Percentiles rank a stretch among this genome's conserved stretches.
These are phyloP conservation scores for Echria macrotheca DNA, from an alignment of 495 filamentous ascomycete genomes.

Conservation along the genomic window DNA sequence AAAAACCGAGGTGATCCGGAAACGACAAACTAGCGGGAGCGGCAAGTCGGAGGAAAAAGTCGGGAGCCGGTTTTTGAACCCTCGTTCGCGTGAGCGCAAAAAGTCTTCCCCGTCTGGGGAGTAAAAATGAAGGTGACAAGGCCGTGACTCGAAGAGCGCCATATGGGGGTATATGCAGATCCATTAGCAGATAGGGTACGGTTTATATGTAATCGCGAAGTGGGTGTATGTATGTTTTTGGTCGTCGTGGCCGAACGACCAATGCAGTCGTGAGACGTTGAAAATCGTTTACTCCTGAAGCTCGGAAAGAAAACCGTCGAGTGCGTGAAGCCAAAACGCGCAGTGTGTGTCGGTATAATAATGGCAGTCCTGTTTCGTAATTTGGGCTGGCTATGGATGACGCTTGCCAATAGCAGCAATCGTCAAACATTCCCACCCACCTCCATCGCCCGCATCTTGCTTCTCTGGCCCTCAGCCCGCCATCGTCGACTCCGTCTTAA, in stretches of 20 bases:
- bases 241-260: not conserved
- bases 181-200: conserved; percentile 10
- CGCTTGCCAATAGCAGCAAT: too few species aligned
- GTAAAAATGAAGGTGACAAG: conserved; percentile 12
- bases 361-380: not conserved
- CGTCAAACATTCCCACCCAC: too few species aligned
- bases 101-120: conserved; percentile 28
- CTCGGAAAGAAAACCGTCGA: not conserved
- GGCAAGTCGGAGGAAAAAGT: conserved; percentile 7
- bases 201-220: conserved; percentile 10
- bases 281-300: conserved; percentile 11
- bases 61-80: conserved; percentile 8
- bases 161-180: conserved; percentile 22
- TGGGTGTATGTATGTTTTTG: conserved; percentile 14
- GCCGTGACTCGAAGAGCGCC: conserved; percentile 12
- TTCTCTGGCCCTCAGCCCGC: too few species aligned
- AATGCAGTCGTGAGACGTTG: conserved; percentile 15
- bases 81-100: conserved; percentile 36
- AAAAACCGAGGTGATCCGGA: conserved; percentile 6
- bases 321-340: not conserved
- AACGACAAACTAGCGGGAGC: conserved; percentile 13
- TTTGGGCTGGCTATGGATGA: too few species aligned
- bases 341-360: not conserved
- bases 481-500: conserved; percentile 21
- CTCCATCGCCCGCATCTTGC: too few species aligned